Percentiles rank a stretch among this genome's conserved stretches.
Conservation (phyloP, 163 green algal genomes). For the Volvox carteri region DNA sequence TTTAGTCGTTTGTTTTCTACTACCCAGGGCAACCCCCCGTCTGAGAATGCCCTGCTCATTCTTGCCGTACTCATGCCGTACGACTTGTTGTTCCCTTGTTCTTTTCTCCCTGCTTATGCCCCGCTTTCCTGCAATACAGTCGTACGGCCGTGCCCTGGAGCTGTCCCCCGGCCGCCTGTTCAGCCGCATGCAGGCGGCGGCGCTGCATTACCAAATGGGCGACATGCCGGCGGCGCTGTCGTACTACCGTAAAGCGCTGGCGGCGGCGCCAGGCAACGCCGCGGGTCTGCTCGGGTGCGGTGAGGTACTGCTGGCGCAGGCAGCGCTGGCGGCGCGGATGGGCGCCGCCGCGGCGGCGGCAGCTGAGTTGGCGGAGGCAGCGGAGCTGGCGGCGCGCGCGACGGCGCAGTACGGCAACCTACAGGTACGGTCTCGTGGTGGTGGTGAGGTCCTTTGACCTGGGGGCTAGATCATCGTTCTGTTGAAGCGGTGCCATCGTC, state of each 20-base stretch:
- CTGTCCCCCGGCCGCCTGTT: conserved; percentile 72
- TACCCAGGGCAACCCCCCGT: too few relatives aligned
- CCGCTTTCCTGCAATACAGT: conserved; percentile 50
- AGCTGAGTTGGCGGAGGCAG: conserved; percentile 69
- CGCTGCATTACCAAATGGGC: conserved; percentile 65
- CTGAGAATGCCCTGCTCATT: too few relatives aligned
- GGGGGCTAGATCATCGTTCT: too few relatives aligned
- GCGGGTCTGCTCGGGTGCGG: conserved; percentile 74
- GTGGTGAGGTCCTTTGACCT: too few relatives aligned
- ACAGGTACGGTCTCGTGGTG: conserved; percentile 51
- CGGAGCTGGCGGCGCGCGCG: conserved; percentile 48
- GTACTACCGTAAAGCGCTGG: conserved; percentile 69
- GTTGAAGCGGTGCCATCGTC: too few relatives aligned
- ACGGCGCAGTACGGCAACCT: conserved; percentile 62
- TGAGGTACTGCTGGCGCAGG: conserved; percentile 68
- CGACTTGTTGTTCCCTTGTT: background rate
- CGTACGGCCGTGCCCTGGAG: conserved; percentile 75
- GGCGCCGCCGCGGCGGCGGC: conserved; percentile 73
- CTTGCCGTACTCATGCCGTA: background rate
- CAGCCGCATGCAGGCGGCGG: conserved; percentile 56
- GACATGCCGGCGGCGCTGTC: conserved; percentile 50
- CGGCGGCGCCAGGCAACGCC: conserved; percentile 64
- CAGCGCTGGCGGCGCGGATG: conserved; percentile 45
- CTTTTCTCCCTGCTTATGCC: background rate
- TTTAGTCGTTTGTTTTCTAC: too few relatives aligned